Conservation (phyloP, 768 basidiomycete genomes). For the Pulveroboletus sp. region DNA sequence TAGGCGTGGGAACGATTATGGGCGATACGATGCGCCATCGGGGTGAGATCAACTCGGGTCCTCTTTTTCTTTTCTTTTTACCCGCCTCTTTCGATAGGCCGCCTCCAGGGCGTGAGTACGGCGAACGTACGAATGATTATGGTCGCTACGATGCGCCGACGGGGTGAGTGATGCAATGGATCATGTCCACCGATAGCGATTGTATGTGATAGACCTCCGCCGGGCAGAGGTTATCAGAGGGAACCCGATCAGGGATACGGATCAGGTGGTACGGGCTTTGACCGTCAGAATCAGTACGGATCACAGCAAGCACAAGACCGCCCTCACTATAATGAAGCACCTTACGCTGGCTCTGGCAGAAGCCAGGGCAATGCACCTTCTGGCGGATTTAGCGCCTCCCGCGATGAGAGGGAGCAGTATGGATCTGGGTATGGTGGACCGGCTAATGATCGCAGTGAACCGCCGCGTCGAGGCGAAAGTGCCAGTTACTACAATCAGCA, state of each 20-base stretch:
- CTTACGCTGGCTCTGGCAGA: conserved; percentile 1
- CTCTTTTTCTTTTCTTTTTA: neutral
- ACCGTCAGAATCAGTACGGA: conserved; percentile 13
- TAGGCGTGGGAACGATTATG: neutral
- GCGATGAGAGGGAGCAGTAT: conserved; percentile 7
- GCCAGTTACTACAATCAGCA: conserved; percentile 16
- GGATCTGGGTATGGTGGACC: conserved; percentile 5
- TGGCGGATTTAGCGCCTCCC: conserved; percentile 16
- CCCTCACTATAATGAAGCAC: conserved; percentile 7
- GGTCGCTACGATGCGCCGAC: conserved; percentile 9
- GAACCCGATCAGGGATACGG: conserved; percentile 5
- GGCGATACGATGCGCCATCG: conserved; percentile 1
- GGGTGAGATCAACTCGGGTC: conserved; percentile 10
- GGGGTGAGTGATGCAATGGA: conserved; percentile 7
- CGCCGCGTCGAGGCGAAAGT: conserved; percentile 16
- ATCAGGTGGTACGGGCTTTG: conserved; percentile 2
- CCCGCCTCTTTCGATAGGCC: conserved; percentile 2
- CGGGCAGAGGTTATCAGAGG: conserved; percentile 5
- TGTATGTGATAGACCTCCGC: conserved; percentile 3
- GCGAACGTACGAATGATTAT: neutral
- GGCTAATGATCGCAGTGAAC: conserved; percentile 1
- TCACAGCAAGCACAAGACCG: conserved; percentile 6
- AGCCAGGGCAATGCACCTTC: conserved; percentile 10
- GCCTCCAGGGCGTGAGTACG: conserved; percentile 3
- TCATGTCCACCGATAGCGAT: neutral